These are phyloP conservation scores for Mucor saturninus DNA, from an alignment of 371 early-diverging fungal species.

Conservation along the genomic window DNA sequence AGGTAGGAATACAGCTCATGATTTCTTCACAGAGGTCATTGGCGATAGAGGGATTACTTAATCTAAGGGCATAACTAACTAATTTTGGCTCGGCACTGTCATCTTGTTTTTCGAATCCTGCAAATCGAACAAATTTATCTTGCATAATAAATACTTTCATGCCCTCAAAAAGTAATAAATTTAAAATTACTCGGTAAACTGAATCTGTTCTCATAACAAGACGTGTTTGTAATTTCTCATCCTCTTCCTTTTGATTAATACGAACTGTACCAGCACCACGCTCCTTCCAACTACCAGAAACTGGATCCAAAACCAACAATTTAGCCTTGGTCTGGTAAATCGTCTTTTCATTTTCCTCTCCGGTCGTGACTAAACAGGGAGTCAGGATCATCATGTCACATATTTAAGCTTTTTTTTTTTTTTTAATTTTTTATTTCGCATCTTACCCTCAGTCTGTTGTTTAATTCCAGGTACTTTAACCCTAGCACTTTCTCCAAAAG, in stretches of 20 bases:
- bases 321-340: conserved; percentile 53
- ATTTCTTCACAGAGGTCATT: conserved; percentile 28
- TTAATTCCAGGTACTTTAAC: conserved; percentile 36
- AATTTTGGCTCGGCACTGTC: conserved; percentile 38
- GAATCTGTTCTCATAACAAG: conserved; percentile 70
- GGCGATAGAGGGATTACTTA: conserved; percentile 25
- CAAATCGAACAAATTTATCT: conserved; percentile 63
- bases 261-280: conserved; percentile 54
- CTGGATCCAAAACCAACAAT: conserved; percentile 44
- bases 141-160: conserved; percentile 61
- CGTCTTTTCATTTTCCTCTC: conserved; percentile 57
- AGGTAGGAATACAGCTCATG: conserved; percentile 20
- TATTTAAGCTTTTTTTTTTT: no score
- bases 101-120: conserved; percentile 50
- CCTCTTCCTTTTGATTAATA: conserved; percentile 41
- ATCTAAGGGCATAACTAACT: conserved; percentile 53
- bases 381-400: no score
- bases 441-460: conserved; percentile 19
- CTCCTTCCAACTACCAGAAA: conserved; percentile 48
- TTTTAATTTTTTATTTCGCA: no score
- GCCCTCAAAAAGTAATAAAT: conserved; percentile 54
- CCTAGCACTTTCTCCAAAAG: conserved; percentile 36
- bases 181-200: conserved; percentile 64
- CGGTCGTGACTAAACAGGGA: conserved; percentile 40
- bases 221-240: conserved; percentile 31